Evolutionary conservation across 768 basidiomycete genomes (phyloP), one percentile per base, ranked within the genome.

Genomic region (Austroboletus eburneus): DNA sequence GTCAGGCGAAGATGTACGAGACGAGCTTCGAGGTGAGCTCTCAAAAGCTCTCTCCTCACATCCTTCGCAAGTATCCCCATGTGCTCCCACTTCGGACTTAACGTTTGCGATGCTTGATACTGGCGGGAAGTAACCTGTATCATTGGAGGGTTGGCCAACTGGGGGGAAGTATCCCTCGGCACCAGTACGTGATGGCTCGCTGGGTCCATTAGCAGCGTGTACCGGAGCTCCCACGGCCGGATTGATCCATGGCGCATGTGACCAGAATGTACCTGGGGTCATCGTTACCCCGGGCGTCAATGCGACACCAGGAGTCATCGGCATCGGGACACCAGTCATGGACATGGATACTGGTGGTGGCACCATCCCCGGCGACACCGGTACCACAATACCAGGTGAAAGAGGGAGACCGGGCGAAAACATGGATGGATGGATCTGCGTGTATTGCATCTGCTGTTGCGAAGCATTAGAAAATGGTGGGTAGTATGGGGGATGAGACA

Each of bases 241-340:
- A 51, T 83, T 82, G 45, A 80, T 71, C 62, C 67, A 71, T 37
- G 74, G 67, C 72, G 77, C 27, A 76, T 80, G 53, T 68, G 78
- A 40, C 81, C 81, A 91, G 65, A 85, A 86, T 32, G 80, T 79
- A 13, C 82, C 85, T 23, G 87, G 86, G 14, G 79, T 81, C 77
- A 89, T 84, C 14, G 81, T 73, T 12, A 79, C 72, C 21, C 80
- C 82, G 1, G 90, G 88, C 1, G 87, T 65, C 51, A 65, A 42
- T 14, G 63, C 52, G 38, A 62, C 62, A 3, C 61, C 61, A 4
- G 61, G 61, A 9, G 61, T 65, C 59, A 65, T 52, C 12, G 63
- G 51, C 18, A 58, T 38, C 9, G 63, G 51, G 20, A 51, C 56
- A 22, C 55, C 50, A 2, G 55, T 20, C 47, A 67, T 45, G 4